Evolutionary conservation across 345 rosid species (phyloP), one percentile per base, ranked within the genome.

Genomic region (Populus deltoides): DNA sequence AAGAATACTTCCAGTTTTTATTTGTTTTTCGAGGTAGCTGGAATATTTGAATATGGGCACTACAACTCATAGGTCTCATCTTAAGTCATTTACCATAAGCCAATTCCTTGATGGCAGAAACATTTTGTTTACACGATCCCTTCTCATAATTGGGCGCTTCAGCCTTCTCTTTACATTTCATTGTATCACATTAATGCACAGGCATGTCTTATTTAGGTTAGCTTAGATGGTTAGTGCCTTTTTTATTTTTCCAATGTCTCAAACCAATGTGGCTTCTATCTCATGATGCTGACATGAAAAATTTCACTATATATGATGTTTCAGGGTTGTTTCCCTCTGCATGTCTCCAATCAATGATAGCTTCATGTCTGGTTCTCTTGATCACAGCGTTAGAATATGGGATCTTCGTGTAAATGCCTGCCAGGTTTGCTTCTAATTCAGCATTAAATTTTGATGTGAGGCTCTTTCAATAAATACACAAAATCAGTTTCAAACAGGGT

Each of bases 381-480:
- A 96, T 82, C 92, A 91, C 71, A 92, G 86, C 67, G 94, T 92
- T 74, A 89, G 99, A 83, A 91, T 96, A 47, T 96, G 99, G 99
- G 99, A 96, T 89, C 99, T 96, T 86, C 98, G 98, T 38, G 99
- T 96, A 45, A 96, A 93, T 84, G 94, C 94, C n/a, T 93, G 99
- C 84, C 99, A 96, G 99, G 98, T 96, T 82, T 22, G 91, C 83
- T 83, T 81, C 80, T 55, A 49, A 43, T 61, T 70, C 81, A 51
- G 24, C 59, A 39, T 67, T 31, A 17, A 41, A 8, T 38, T 55
- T 51, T 18, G 31, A 12, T 11, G 45, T 8, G 59, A 15, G 29
- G 11, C 78, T 38, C 15, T 27, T 51, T 51, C 43, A 77, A 66
- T 11, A 24, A 17, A 36, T n/a, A 20, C 22, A n/a, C 31, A 66